Percentiles rank a stretch among this genome's conserved stretches.
phyloP scores from a whole-genome alignment of 768 basidiomycete genomes.

The Psilocybe cyanescens region DNA sequence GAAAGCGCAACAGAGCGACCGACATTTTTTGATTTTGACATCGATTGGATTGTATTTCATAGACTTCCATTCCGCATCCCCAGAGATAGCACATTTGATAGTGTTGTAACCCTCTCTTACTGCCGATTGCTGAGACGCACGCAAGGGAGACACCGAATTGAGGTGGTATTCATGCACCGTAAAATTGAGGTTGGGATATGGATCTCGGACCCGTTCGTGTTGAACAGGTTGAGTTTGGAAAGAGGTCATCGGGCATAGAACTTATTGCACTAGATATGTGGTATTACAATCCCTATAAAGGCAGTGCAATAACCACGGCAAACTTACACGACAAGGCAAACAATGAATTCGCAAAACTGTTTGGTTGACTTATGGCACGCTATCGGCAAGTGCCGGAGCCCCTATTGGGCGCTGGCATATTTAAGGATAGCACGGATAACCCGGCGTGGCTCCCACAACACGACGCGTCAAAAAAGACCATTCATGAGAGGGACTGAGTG shows the following conservation, averaged over 20 bases:
- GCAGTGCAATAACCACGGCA: no score
- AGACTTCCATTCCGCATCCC: not conserved
- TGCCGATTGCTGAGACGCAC: not conserved
- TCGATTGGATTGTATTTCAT: not conserved
- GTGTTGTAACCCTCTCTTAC: slow-evolving; percentile 1
- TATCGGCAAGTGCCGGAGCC: no score
- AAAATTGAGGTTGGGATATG: not conserved
- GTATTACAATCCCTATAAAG: no score
- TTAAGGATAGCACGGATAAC: no score
- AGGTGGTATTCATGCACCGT: slow-evolving; percentile 12
- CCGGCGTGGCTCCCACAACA: no score
- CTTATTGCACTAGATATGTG: no score
- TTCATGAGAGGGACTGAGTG: no score
- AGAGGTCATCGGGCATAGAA: not conserved
- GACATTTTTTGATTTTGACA: not conserved
- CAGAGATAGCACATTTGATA: not conserved
- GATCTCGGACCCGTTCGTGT: not conserved
- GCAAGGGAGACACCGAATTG: not conserved
- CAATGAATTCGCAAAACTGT: no score
- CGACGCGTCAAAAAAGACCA: no score
- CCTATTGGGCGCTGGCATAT: no score
- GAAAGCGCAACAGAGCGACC: not conserved
- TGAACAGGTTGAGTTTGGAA: not conserved
- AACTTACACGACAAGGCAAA: no score
- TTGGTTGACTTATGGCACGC: no score